Base-by-base conservation (phyloP, 768 basidiomycete species). In the Mrakia frigida region DNA sequence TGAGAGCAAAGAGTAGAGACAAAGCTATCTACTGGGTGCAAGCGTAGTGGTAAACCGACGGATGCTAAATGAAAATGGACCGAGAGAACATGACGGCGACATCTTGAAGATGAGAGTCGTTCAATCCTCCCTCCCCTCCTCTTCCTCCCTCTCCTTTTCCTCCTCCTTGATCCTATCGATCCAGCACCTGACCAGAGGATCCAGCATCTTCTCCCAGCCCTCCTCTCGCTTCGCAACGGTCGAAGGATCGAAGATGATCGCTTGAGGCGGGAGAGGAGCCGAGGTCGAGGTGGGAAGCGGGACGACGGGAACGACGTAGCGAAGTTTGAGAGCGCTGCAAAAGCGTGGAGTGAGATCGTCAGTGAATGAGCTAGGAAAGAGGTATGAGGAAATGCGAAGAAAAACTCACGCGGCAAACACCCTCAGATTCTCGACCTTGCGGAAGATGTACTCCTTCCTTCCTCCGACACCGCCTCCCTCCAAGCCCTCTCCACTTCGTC, bases 121-220 rank as follows among this genome's bases (percentile, higher is more conserved):
- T 50, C 46, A 50, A 50, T 50, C 46, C 46, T 50, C 46, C 46
- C 46, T 16, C 43, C 31, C 21, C 25, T 28, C 70, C 43, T 63
- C 70, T 18, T 31, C 33, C 70, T 21, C 28, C 28, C 70, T 70
- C 13, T 81, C 81, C 59, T 79, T 79, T 56, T 86, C 67, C 82
- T 84, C 84, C 84, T 96, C 93, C 52, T 88, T 87, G 5, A 92
- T 89, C 39, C 86, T 88, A 33, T 86, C 85, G 74, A 89, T 85
- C 93, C 93, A 95, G 50, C 86, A 84, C 59, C 87, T 67, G 16
- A 93, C 83, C 0, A 88, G 86, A 31, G 80, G 80, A 81, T 91
- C 89, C 7, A 96, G 85, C 90, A 93, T 92, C 35, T 85, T 84
- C 74, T 92, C 90, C 93, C 93, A 96, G 0, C 91, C 92, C 0